Percentiles rank a stretch among this genome's conserved stretches.
These are phyloP conservation scores for Tuber calosporum DNA, from an alignment of 495 filamentous ascomycete species.

Conservation along the genomic window DNA sequence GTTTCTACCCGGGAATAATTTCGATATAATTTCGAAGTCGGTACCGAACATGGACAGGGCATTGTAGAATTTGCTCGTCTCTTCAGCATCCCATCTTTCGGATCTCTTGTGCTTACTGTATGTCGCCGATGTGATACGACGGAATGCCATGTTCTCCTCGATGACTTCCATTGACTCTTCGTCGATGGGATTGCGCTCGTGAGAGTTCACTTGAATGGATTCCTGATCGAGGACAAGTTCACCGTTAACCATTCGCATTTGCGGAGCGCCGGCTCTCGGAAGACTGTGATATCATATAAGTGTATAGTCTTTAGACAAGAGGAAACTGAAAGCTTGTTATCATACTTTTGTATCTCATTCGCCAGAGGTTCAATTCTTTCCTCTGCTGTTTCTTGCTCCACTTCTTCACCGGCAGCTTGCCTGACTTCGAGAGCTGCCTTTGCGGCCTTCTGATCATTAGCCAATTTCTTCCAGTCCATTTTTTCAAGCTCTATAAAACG, in stretches of 20 bases:
- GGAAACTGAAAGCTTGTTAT: slow-evolving; percentile 14
- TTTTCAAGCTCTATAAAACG: slow-evolving; percentile 54
- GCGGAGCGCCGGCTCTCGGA: slow-evolving; percentile 45
- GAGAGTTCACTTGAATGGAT: slow-evolving; percentile 73
- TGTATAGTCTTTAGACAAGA: slow-evolving; percentile 8
- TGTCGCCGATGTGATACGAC: slow-evolving; percentile 63
- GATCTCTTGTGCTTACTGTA: slow-evolving; percentile 64
- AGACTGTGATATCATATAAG: background rate
- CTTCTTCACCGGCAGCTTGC: slow-evolving; percentile 18
- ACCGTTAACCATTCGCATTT: slow-evolving; percentile 71
- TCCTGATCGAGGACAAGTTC: slow-evolving; percentile 70
- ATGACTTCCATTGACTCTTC: slow-evolving; percentile 57
- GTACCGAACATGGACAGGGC: slow-evolving; percentile 82
- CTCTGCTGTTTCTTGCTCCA: slow-evolving; percentile 26
- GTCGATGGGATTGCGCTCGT: slow-evolving; percentile 56
- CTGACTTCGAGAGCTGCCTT: slow-evolving; percentile 19
- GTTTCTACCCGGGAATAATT: slow-evolving; percentile 67
- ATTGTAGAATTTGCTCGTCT: slow-evolving; percentile 78
- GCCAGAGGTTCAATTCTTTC: slow-evolving; percentile 23
- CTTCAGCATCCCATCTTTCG: slow-evolving; percentile 66
- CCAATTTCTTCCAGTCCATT: slow-evolving; percentile 29
- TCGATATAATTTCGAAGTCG: slow-evolving; percentile 81
- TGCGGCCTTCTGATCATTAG: slow-evolving; percentile 19
- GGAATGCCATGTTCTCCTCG: slow-evolving; percentile 78
- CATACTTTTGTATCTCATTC: slow-evolving; percentile 27